These are phyloP conservation scores for Nakazawaea anatomiae DNA, from an alignment of 805 yeast genomes.

Conservation along the genomic window DNA sequence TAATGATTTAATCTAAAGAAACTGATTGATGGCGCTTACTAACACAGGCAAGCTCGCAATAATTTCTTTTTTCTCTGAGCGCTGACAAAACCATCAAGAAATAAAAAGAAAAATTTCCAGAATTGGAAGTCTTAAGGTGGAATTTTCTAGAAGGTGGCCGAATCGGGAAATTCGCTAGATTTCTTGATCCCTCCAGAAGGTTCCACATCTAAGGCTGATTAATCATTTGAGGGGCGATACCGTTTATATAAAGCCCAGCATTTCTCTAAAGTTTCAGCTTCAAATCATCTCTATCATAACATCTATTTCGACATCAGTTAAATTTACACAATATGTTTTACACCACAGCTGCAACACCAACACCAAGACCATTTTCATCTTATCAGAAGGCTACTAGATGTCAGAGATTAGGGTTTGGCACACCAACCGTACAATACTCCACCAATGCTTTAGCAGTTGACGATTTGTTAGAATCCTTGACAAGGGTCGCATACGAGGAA, in stretches of 20 bases:
- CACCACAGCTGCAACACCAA: too few relatives aligned
- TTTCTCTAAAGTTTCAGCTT: too few relatives aligned
- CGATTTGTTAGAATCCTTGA: slow-evolving; percentile 5
- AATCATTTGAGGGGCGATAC: neutral
- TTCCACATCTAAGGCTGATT: neutral
- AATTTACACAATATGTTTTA: too few relatives aligned
- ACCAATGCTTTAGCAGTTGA: neutral
- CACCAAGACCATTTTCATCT: neutral
- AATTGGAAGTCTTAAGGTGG: neutral
- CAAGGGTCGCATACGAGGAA: slow-evolving; percentile 5
- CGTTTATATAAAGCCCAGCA: too few relatives aligned
- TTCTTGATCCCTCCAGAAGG: slow-evolving; percentile 3
- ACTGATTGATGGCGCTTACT: neutral
- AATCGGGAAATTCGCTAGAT: neutral
- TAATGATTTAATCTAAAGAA: neutral
- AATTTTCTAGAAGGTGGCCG: slow-evolving; percentile 2
- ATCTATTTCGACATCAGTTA: too few relatives aligned
- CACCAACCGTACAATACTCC: neutral
- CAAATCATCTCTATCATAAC: too few relatives aligned
- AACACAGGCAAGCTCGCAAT: too few relatives aligned
- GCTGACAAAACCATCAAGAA: neutral
- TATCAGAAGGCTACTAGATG: neutral
- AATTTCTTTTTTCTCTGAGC: too few relatives aligned
- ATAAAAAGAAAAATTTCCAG: neutral
- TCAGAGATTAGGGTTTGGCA: slow-evolving; percentile 1